phyloP scores from a whole-genome alignment of 768 basidiomycete genomes.

The Podaxis mareebaensis region DNA sequence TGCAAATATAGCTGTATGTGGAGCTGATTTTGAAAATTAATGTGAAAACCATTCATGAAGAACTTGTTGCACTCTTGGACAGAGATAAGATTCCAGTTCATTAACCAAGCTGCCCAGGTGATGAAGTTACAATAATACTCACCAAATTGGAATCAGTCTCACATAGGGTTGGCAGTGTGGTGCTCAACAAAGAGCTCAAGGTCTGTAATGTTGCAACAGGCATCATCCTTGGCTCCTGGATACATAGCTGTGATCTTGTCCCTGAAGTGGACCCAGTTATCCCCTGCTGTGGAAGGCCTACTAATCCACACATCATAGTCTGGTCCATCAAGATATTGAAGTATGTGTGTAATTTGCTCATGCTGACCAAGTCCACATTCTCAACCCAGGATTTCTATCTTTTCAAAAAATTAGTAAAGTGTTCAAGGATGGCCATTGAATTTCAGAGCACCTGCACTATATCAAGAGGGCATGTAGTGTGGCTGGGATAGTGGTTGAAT shows the following conservation, averaged over 20 bases:
- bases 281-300: background rate
- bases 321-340: background rate
- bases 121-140: background rate
- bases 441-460: background rate
- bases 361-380: background rate
- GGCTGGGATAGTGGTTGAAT: too few species aligned
- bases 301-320: background rate
- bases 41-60: background rate
- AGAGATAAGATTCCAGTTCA: too few species aligned
- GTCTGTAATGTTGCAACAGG: background rate
- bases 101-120: background rate
- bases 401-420: background rate
- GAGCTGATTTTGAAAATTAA: background rate
- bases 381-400: too few species aligned
- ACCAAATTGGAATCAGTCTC: background rate
- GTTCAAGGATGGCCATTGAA: background rate
- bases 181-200: background rate
- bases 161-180: background rate
- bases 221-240: background rate
- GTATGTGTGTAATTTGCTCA: background rate
- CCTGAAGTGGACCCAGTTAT: background rate
- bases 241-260: background rate
- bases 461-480: too few species aligned
- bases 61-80: too few species aligned
- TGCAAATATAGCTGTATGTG: too few species aligned